phyloP scores from a whole-genome alignment of 2,329 filamentous ascomycete genomes.

The Dryadomyces quercivorus region DNA sequence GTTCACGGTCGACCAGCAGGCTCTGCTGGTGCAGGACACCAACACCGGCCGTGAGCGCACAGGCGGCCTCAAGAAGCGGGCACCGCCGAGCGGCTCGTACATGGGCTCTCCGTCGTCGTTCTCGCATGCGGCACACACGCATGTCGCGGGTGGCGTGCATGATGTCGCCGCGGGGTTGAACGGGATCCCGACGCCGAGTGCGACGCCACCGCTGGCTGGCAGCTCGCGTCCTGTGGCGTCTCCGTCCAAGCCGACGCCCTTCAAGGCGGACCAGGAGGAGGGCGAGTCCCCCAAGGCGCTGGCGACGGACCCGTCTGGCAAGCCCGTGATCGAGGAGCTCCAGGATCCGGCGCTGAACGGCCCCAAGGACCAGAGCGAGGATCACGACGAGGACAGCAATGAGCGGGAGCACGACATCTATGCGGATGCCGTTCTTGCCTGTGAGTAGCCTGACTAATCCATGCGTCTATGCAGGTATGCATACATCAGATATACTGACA shows the following conservation, averaged over 20 bases:
- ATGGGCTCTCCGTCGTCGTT: slow-evolving; percentile 48
- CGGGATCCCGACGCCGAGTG: slow-evolving; percentile 56
- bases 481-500: slow-evolving; percentile 18
- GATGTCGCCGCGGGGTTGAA: no score
- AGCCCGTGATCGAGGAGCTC: slow-evolving; percentile 53
- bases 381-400: slow-evolving; percentile 56
- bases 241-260: slow-evolving; percentile 50
- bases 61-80: slow-evolving; percentile 56
- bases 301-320: slow-evolving; percentile 54
- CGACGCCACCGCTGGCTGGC: slow-evolving; percentile 46
- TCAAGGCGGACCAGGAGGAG: slow-evolving; percentile 67
- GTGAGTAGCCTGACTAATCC: slow-evolving; percentile 51
- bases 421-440: slow-evolving; percentile 79
- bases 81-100: slow-evolving; percentile 43
- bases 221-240: slow-evolving; percentile 35
- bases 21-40: slow-evolving; percentile 75
- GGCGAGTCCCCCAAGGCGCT: slow-evolving; percentile 70
- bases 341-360: slow-evolving; percentile 37
- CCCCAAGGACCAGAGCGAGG: slow-evolving; percentile 56
- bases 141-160: slow-evolving; percentile 26
- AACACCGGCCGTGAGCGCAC: slow-evolving; percentile 54
- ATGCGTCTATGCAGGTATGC: neutral
- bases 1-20: slow-evolving; percentile 97
- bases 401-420: slow-evolving; percentile 87
- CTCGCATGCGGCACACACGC: slow-evolving; percentile 55